These are phyloP conservation scores for Ceratobasidium sp. DNA, from an alignment of 1,284 basidiomycete species.

Conservation along the genomic window DNA sequence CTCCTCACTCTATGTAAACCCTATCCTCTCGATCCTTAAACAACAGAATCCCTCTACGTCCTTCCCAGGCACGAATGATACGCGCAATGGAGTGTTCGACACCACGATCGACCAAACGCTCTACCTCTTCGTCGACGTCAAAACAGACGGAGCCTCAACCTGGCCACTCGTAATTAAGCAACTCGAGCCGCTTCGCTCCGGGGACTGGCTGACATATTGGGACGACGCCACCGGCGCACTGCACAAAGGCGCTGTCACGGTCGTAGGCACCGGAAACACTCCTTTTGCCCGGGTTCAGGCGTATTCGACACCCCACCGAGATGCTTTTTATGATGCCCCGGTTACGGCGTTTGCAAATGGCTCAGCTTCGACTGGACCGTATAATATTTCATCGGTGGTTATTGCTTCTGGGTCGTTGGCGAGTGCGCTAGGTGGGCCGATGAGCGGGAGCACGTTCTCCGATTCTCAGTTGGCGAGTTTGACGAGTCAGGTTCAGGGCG, in stretches of 20 bases:
- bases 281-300: slow-evolving; percentile 29
- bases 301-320: slow-evolving; percentile 25
- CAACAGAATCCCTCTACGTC: slow-evolving; percentile 35
- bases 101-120: slow-evolving; percentile 21
- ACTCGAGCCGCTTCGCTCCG: slow-evolving; percentile 29
- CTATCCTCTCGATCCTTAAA: slow-evolving; percentile 21
- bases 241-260: slow-evolving; percentile 18
- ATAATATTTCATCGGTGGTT: slow-evolving; percentile 22
- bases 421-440: slow-evolving; percentile 25
- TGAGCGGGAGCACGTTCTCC: slow-evolving; percentile 31
- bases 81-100: slow-evolving; percentile 32
- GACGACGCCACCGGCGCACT: slow-evolving; percentile 21
- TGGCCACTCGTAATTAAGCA: slow-evolving; percentile 33
- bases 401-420: slow-evolving; percentile 38
- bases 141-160: slow-evolving; percentile 17
- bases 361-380: slow-evolving; percentile 10
- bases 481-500: slow-evolving; percentile 26
- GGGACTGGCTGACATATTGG: slow-evolving; percentile 36
- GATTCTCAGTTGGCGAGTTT: slow-evolving; percentile 15
- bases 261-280: slow-evolving; percentile 30
- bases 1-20: slow-evolving; percentile 34
- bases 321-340: slow-evolving; percentile 36
- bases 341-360: slow-evolving; percentile 27
- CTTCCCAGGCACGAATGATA: slow-evolving; percentile 31
- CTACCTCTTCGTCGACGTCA: slow-evolving; percentile 38